A percentile compares a stretch with the other conserved stretches of the same genome.
Evolutionary conservation across 192 early-diverging fungal genomes (phyloP).

Genomic region (Chytriomyces confervae): DNA sequence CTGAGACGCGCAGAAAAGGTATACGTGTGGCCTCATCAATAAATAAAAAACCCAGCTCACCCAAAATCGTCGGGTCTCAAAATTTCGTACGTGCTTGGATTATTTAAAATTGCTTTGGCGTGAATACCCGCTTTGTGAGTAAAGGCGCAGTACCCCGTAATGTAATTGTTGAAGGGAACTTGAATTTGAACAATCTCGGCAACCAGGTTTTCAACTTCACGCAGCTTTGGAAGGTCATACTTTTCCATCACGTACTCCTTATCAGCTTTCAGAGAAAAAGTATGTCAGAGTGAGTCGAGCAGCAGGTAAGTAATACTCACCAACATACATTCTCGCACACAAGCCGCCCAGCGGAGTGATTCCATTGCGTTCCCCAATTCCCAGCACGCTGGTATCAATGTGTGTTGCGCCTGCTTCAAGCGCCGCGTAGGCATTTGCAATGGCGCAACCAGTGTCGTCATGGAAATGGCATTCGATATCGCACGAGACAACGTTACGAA

Average conservation of each 20-base stretch:
- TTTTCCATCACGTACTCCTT: conserved; percentile 88
- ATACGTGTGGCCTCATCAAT: not conserved
- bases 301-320: not conserved
- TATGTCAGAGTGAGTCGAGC: too few relatives aligned
- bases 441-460: conserved; percentile 98
- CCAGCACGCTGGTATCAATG: conserved; percentile 96
- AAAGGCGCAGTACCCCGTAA: conserved; percentile 98
- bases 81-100: conserved; percentile 97
- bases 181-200: conserved; percentile 92
- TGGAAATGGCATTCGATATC: conserved; percentile 99
- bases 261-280: conserved; percentile 57
- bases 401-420: conserved; percentile 96
- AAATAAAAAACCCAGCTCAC: conserved; percentile 27
- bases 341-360: conserved; percentile 94
- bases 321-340: conserved; percentile 88
- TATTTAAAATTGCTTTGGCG: conserved; percentile 98
- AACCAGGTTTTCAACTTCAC: conserved; percentile 94
- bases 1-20: not conserved
- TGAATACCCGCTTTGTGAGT: conserved; percentile 99
- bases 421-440: conserved; percentile 95
- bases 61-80: conserved; percentile 97
- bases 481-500: conserved; percentile 91
- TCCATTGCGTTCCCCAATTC: conserved; percentile 98
- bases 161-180: conserved; percentile 99
- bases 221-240: conserved; percentile 91